phyloP scores from a whole-genome alignment of 345 rosid genomes.

The Pelargonium nanum region DNA sequence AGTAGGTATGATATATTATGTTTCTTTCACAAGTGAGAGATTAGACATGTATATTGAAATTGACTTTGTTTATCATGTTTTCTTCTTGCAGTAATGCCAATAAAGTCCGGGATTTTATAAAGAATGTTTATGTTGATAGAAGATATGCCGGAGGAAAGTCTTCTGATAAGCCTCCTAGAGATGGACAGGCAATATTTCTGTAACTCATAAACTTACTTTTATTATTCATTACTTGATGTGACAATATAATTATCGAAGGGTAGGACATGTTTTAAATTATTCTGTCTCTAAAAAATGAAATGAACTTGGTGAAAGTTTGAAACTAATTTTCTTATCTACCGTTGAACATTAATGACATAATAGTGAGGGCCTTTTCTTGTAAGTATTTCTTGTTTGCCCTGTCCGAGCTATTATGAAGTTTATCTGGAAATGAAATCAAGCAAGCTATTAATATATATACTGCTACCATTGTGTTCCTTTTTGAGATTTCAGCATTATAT shows the following conservation, averaged over 20 bases:
- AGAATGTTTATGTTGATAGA: constrained; percentile 66
- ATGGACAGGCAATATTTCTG: constrained; percentile 45
- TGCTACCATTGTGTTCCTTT: neutral
- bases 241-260: neutral
- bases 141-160: constrained; percentile 60
- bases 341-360: neutral
- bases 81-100: constrained; percentile 53
- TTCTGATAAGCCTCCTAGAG: constrained; percentile 63
- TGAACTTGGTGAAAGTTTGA: neutral
- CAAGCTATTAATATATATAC: neutral
- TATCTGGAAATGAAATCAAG: neutral
- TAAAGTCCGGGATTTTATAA: constrained; percentile 79
- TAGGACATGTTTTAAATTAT: neutral
- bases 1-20: constrained; percentile 46
- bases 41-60: constrained; percentile 4
- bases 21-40: neutral
- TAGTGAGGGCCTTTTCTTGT: neutral
- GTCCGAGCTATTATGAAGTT: neutral
- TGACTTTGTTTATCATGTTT: constrained; percentile 8
- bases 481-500: neutral
- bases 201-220: neutral
- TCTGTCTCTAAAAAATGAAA: neutral
- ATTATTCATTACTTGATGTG: neutral
- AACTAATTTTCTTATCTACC: neutral
- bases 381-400: neutral